Conservation (phyloP, 2,329 filamentous ascomycete species). For the Colletotrichum navitas region DNA sequence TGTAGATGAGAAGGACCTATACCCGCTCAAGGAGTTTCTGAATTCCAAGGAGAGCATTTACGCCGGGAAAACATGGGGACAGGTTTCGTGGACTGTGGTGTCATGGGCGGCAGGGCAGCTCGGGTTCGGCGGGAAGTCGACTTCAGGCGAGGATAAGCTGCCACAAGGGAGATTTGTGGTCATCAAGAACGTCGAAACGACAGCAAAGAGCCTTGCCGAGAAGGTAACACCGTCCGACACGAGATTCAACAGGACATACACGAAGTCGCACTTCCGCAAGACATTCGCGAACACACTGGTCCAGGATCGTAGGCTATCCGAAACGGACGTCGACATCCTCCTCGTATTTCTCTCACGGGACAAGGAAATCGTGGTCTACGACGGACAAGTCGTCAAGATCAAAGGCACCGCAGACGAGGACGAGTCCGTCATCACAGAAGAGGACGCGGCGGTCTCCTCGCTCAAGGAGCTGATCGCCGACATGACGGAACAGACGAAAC, state of each 20-base stretch:
- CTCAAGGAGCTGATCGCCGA: conserved; percentile 83
- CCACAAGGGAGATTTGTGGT: conserved; percentile 75
- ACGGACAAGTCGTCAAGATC: conserved; percentile 81
- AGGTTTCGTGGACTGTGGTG: conserved; percentile 77
- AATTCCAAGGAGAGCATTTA: conserved; percentile 77
- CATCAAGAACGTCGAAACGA: conserved; percentile 71
- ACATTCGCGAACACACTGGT: conserved; percentile 68
- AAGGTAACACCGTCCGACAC: conserved; percentile 52
- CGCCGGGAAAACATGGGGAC: conserved; percentile 71
- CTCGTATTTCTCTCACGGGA: conserved; percentile 78
- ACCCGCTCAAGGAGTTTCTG: conserved; percentile 79
- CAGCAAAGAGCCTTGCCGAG: conserved; percentile 66
- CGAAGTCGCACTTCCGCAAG: conserved; percentile 72
- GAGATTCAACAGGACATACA: conserved; percentile 76
- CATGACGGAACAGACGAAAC: conserved; percentile 78
- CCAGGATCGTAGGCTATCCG: conserved; percentile 64
- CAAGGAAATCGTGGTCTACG: conserved; percentile 68
- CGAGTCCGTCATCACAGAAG: conserved; percentile 71
- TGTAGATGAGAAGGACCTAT: conserved; percentile 74
- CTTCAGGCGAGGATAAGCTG: conserved; percentile 64
- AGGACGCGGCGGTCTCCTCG: conserved; percentile 86
- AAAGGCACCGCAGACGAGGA: conserved; percentile 61
- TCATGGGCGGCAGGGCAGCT: conserved; percentile 81
- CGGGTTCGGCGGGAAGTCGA: conserved; percentile 67
- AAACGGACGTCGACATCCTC: conserved; percentile 77